phyloP scores from a whole-genome alignment of 225 moss, liverwort and hornwort species.

The Asterella californica region DNA sequence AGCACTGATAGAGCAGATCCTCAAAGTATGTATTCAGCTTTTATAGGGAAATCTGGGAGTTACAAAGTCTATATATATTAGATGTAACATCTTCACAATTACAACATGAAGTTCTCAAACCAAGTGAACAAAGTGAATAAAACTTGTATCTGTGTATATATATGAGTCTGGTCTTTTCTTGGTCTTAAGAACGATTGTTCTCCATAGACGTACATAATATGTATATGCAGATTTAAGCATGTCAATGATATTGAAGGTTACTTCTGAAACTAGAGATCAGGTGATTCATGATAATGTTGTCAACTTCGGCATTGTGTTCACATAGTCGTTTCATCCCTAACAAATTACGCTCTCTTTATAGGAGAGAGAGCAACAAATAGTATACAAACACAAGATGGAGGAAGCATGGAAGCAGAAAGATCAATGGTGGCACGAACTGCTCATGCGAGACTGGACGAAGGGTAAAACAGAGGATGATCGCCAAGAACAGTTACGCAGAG shows the following conservation, averaged over 20 bases:
- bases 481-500: constrained; percentile 31
- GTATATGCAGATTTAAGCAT: too few species aligned
- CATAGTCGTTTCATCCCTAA: not conserved
- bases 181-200: too few species aligned
- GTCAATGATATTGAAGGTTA: too few species aligned
- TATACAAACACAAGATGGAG: constrained; percentile 33
- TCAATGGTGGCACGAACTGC: constrained; percentile 48
- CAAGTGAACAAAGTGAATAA: too few species aligned
- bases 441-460: constrained; percentile 29
- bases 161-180: too few species aligned
- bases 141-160: too few species aligned
- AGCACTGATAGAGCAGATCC: constrained; percentile 40
- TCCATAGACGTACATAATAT: too few species aligned
- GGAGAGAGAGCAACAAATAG: constrained; percentile 37
- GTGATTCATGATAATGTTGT: too few species aligned
- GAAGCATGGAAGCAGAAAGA: constrained; percentile 38
- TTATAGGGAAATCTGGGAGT: not conserved
- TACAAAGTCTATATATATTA: not conserved
- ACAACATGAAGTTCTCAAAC: too few species aligned
- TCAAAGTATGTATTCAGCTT: constrained; percentile 31
- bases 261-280: too few species aligned
- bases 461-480: constrained; percentile 31
- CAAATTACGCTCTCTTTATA: not conserved
- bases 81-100: too few species aligned
- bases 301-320: too few species aligned